These are phyloP conservation scores for Medicago truncatula DNA, from an alignment of 306 rosid genomes.

Conservation along the genomic window MtrunA17r5.0-ANR NC_053047.1:10729501-10730000, in stretches of 20 bases:
- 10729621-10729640: conserved; percentile 74
- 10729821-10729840: conserved; percentile 74
- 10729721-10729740: conserved; percentile 91
- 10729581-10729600: conserved; percentile 99
- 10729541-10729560: conserved; percentile 74
- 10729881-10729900: conserved; percentile 59
- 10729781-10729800: conserved; percentile 84
- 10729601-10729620: conserved; percentile 63
- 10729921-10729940: conserved; percentile 84
- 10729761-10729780: conserved; percentile 94
- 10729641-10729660: conserved; percentile 90
- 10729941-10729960: conserved; percentile 74
- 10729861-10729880: conserved; percentile 85
- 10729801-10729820: conserved; percentile 71
- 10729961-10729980: conserved; percentile 87
- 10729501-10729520: conserved; percentile 66
- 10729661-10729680: conserved; percentile 90
- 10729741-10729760: conserved; percentile 82
- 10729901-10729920: conserved; percentile 94
- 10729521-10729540: conserved; percentile 88
- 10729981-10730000: conserved; percentile 91
- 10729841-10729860: conserved; percentile 71
- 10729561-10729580: conserved; percentile 94
- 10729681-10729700: conserved; percentile 70
- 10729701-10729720: conserved; percentile 78